Conservation (phyloP, 1,284 basidiomycete genomes). For the Marasmius oreades region DNA sequence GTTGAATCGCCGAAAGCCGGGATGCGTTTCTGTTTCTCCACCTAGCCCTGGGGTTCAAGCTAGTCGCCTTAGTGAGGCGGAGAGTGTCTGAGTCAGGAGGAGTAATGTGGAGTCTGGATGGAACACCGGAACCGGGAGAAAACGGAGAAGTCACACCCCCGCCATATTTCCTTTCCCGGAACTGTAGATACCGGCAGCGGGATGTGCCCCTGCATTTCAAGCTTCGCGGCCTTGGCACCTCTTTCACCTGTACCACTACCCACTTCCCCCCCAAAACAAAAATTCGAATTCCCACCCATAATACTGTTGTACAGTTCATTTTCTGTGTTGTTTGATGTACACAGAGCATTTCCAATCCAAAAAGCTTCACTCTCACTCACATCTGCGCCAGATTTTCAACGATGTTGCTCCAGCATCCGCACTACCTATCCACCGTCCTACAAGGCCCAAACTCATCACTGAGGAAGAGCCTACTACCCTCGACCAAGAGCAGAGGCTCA, state of each 20-base stretch:
- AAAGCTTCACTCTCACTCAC: conserved; percentile 6
- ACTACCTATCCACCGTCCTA: conserved; percentile 1
- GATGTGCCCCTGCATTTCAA: not conserved
- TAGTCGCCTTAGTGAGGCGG: too few relatives aligned
- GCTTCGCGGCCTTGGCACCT: not conserved
- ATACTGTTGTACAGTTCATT: not conserved
- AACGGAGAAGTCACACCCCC: too few relatives aligned
- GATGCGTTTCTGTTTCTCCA: too few relatives aligned
- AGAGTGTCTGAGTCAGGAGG: too few relatives aligned
- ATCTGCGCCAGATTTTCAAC: conserved; percentile 9
- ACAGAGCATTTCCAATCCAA: conserved; percentile 10
- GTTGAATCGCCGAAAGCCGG: too few relatives aligned
- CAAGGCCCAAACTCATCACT: conserved; percentile 6
- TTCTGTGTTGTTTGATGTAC: conserved; percentile 12
- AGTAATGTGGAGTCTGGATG: too few relatives aligned
- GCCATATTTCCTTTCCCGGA: not conserved
- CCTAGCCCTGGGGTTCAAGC: too few relatives aligned
- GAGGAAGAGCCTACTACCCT: not conserved
- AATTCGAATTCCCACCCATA: not conserved
- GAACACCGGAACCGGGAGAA: not conserved
- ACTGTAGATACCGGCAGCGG: not conserved
- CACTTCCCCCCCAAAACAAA: not conserved
- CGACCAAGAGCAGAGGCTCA: not conserved
- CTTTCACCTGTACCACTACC: not conserved
- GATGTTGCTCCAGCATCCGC: not conserved